Conservation (phyloP, 73 alveolate species). For the Paramecium sexaurelia region DNA sequence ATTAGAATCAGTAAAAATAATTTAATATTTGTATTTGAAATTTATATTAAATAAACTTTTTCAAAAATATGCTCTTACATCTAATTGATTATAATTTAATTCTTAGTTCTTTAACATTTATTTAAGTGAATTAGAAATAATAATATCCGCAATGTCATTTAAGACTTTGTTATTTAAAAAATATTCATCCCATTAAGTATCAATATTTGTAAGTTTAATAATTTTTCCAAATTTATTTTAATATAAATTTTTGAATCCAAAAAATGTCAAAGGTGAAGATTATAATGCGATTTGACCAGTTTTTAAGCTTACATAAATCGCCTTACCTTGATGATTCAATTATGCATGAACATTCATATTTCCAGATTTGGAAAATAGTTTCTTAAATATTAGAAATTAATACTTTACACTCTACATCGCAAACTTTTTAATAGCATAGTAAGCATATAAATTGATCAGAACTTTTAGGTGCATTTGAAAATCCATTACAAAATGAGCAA, state of each 20-base stretch:
- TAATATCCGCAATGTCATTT: neutral
- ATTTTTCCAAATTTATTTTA: neutral
- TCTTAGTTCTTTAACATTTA: neutral
- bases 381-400: neutral
- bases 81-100: neutral
- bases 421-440: neutral
- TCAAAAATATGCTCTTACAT: neutral
- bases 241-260: neutral
- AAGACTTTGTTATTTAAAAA: neutral
- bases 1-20: no score
- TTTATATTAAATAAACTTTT: neutral
- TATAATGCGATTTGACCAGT: neutral
- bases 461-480: neutral
- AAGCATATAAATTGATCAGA: neutral
- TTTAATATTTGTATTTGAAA: no score
- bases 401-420: neutral
- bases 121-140: neutral
- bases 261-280: neutral
- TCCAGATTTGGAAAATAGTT: neutral
- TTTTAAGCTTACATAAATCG: neutral
- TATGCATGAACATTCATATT: neutral
- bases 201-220: neutral
- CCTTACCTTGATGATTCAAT: neutral
- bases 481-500: neutral
- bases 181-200: neutral